A percentile compares a stretch with the other conserved stretches of the same genome.
phyloP scores from a whole-genome alignment of 805 yeast species.

The Sugiyamaella americana region DNA sequence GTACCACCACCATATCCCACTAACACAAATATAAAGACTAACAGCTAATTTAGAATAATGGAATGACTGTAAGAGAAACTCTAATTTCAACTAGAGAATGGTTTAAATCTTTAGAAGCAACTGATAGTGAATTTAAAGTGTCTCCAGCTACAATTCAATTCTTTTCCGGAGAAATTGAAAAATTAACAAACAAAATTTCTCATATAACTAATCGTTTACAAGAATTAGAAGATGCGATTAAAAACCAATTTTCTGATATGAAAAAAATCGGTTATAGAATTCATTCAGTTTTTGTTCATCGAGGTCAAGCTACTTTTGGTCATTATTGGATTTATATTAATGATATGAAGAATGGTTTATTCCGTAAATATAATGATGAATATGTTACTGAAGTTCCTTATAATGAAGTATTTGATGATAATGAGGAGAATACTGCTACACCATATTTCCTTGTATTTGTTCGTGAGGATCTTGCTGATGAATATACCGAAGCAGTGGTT shows the following conservation, averaged over 20 bases:
- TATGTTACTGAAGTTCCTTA: conserved; percentile 76
- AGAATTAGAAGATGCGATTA: conserved; percentile 44
- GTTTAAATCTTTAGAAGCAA: conserved; percentile 36
- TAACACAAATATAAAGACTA: neutral
- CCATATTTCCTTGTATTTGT: conserved; percentile 90
- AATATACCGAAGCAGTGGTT: conserved; percentile 16
- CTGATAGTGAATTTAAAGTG: conserved; percentile 26
- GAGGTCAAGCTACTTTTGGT: conserved; percentile 94
- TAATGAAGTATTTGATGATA: conserved; percentile 33
- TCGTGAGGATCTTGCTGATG: conserved; percentile 49
- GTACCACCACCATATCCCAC: neutral
- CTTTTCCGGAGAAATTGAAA: conserved; percentile 42
- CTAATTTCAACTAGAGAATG: conserved; percentile 53
- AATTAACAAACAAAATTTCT: conserved; percentile 43
- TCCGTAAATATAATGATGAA: conserved; percentile 92
- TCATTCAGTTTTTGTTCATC: conserved; percentile 88
- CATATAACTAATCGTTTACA: conserved; percentile 39
- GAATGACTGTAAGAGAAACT: conserved; percentile 45
- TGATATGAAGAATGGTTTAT: conserved; percentile 61
- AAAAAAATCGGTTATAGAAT: conserved; percentile 67
- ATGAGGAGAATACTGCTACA: conserved; percentile 70
- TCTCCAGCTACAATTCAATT: conserved; percentile 42
- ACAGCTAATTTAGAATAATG: conserved; percentile 26
- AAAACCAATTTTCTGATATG: conserved; percentile 56
- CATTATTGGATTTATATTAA: conserved; percentile 95